Evolutionary conservation across 805 yeast genomes (phyloP).

Genomic region (Yarrowia sp.): DNA sequence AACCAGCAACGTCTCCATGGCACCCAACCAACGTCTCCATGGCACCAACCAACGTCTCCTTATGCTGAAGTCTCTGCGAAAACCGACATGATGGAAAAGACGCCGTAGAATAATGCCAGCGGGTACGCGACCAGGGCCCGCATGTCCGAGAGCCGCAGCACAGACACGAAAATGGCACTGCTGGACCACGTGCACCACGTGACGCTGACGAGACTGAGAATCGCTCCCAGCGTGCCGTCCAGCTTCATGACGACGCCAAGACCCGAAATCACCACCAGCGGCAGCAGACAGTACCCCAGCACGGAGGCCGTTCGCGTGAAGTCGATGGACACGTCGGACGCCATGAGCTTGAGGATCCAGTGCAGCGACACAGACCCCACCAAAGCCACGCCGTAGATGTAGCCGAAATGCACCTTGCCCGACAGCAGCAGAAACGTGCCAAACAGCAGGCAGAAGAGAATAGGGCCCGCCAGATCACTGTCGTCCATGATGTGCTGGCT

Average conservation of each 20-base stretch:
- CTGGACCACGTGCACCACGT: constrained; percentile 92
- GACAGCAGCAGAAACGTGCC: constrained; percentile 77
- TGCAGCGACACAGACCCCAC: constrained; percentile 87
- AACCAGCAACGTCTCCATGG: too few relatives aligned
- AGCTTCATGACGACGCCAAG: constrained; percentile 64
- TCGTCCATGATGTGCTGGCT: constrained; percentile 79
- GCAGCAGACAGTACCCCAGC: constrained; percentile 89
- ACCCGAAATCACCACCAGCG: constrained; percentile 75
- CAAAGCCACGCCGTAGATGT: constrained; percentile 92
- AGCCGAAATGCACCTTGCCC: constrained; percentile 95
- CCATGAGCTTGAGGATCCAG: constrained; percentile 82
- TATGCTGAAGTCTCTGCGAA: constrained; percentile 50
- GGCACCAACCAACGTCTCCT: too few relatives aligned
- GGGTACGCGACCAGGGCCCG: constrained; percentile 93
- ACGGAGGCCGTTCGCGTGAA: constrained; percentile 79
- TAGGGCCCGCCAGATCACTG: constrained; percentile 92
- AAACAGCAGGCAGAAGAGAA: constrained; percentile 80
- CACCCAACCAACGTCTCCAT: too few relatives aligned
- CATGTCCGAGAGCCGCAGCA: constrained; percentile 77
- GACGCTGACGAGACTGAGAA: constrained; percentile 63
- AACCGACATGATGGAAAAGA: constrained; percentile 93
- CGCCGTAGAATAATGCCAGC: constrained; percentile 82
- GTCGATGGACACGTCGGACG: constrained; percentile 46
- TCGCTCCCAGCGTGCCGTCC: constrained; percentile 73
- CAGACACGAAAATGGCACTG: constrained; percentile 87